Base-by-base conservation (phyloP, 2,329 filamentous ascomycete genomes). In the Elsinoe perseae region DNA sequence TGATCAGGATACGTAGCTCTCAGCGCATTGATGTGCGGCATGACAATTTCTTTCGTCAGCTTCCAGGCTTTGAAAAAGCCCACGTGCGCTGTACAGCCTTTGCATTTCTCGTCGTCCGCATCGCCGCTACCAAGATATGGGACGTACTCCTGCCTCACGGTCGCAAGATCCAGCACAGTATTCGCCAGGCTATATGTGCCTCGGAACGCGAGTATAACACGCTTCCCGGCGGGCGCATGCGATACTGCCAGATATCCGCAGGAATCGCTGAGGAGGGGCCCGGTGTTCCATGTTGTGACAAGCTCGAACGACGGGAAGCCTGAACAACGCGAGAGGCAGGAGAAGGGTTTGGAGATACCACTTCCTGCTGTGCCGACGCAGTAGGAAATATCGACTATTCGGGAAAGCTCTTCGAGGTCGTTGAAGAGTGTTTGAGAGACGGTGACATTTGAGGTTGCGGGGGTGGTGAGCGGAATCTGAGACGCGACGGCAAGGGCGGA, bases 231-330 rank as follows among this genome's bases (percentile, higher is more conserved):
- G 2, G 79, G 79, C 2, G 72, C 63, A 66, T 95, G 87, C 60
- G 93, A 91, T n/a, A 97, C 75, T 0, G 88, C 91, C 57, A 97
- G 84, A 71, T 95, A 98, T 59, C 93, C 93, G 70, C 90, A 96
- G 63, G 88, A 95, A 70, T 97, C 93, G 59, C 85, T 87, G 65
- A 96, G 77, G 27, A 96, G 75, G 9, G 85, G 78, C 0, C 93
- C 93, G 0, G 93, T 96, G 66, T 95, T 91, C 87, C 90, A 98
- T 9, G 90, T 88, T 69, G 80, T 84, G 58, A 93, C 77, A 28
- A 98, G 79, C 60, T 89, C 84, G 62, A 97, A 84, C 2, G 78
- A 76, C 1, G 87, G 82, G 61, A 97, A 96, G 57, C 96, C 89
- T 34, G 76, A 75, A 72, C 93, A 98, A 62, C 88, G 86, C 58